Base-by-base conservation (phyloP, 108 stramenopile species). In the Nannochloropsis gaditana region DNA sequence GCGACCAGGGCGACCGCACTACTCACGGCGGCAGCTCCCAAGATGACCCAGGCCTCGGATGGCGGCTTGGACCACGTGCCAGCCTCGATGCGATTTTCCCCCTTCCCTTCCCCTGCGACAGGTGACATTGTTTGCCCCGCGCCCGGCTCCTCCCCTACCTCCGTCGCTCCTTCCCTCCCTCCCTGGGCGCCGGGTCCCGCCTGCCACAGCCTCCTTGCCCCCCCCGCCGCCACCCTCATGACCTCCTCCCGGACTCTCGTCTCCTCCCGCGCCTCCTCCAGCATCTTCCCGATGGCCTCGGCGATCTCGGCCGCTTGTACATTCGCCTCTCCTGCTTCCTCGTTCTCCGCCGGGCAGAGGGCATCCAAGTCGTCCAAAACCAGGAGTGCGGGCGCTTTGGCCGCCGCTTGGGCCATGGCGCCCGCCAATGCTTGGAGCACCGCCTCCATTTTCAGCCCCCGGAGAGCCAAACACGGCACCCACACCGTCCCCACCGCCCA, bases 261-360 rank as follows among this genome's bases (percentile, higher is more conserved):
- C 6, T n/a, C 59, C 3, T 73, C 59, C 59, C 59, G 15, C 59
- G 2, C 2, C 15, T 6, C 59, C 59, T 82, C 45, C 86, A 41
- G 41, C 43, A 11, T 10, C 43, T 10, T 47, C 5, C 43, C 86
- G 87, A 87, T 21, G 10, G 84, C 47, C 21, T 86, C 86, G 21
- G 82, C 86, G n/a, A 86, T 86, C n/a, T 81, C 81, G 21, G 82
- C 86, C 43, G 86, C 45, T 43, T 86, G 86, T 0, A 81, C 86
- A 21, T 86, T 86, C 43, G 82, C 82, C 43, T 45, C 41, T 6
- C 86, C 82, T 21, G 42, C 82, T 8, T 86, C 86, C 42, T 86
- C 86, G 19, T 50, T 73, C 79, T 86, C 86, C 5, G 82, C 73
- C 21, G 86, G 86, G 2, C 82, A 82, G 21, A 86, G 43, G n/a